Conservation (phyloP, 2,329 filamentous ascomycete species). For the Zopfia rhizophila region DNA sequence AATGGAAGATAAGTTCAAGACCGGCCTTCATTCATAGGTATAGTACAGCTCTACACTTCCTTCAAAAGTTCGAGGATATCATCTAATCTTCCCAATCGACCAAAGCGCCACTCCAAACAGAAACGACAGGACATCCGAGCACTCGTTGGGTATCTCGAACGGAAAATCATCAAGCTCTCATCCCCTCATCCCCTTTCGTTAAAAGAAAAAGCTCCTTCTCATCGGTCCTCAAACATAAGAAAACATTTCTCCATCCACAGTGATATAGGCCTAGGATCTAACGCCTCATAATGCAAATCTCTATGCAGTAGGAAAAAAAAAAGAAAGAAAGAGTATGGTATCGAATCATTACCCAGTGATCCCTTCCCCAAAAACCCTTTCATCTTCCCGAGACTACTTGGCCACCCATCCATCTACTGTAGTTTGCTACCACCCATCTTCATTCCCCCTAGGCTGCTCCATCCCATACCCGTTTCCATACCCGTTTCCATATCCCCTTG, state of each 20-base stretch:
- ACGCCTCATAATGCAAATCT: no score
- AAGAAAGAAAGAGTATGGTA: no score
- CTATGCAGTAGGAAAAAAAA: no score
- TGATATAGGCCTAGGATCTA: no score
- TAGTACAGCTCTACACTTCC: no score
- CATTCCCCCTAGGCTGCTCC: conserved; percentile 8
- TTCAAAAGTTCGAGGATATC: no score
- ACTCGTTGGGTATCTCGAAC: conserved; percentile 48
- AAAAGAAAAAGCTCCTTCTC: neutral
- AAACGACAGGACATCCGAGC: conserved; percentile 48
- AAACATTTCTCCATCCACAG: no score
- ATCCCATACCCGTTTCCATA: conserved; percentile 11
- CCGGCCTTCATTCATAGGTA: no score
- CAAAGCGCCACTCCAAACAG: conserved; percentile 11
- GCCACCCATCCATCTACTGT: no score
- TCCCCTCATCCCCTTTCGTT: conserved; percentile 1
- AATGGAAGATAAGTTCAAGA: no score
- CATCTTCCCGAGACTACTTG: conserved; percentile 3
- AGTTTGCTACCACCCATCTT: conserved; percentile 15
- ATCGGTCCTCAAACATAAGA: conserved; percentile 24
- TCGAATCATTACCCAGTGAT: conserved; percentile 17
- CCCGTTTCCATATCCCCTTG: conserved; percentile 32
- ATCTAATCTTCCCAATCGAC: no score
- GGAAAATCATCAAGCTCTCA: conserved; percentile 18
- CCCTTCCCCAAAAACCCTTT: conserved; percentile 5